Evolutionary conservation across 495 filamentous ascomycete genomes (phyloP), one percentile per base, ranked within the genome.

Genomic region (Trichocladium uniseriatum): DNA sequence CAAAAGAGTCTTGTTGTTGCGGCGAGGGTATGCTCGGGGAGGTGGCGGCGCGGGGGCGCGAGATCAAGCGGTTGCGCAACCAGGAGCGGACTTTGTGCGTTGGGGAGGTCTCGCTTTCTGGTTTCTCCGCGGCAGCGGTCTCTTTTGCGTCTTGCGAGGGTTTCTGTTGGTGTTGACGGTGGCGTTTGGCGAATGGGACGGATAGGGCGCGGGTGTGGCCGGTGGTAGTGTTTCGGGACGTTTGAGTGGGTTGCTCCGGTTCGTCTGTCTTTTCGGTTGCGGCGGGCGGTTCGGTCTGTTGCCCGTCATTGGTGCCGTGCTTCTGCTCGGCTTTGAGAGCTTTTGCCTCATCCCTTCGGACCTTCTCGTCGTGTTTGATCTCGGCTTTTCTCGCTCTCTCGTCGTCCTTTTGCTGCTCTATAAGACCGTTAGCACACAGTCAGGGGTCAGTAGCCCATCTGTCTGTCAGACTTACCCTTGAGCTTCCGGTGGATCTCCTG

Each of bases 21-120:
- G 24, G 24, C 24, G 24, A 8, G 4, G n/a, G n/a, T n/a, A 51
- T 52, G 48, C 61, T 40, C n/a, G 56, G 47, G 0, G 60, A 49
- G 38, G 62, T 61, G 6, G 62, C 63, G 4, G 55, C 1, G 55
- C 49, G 6, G 75, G 70, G 36, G 8, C 36, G n/a, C 27, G 5
- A 29, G 0, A 70, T 66, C 35, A 83, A 68, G 42, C 71, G 75
- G 7, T 63, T 72, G 55, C 78, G 80, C 37, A 86, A 63, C 81
- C 81, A 86, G 38, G 70, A 69, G 45, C 75, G 82, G 32, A 84
- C 67, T 49, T 75, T 66, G 27, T 54, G 52, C 3, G 60, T 60
- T 22, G 70, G 67, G 0, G 59, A 61, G 2, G 57, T 58, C 0
- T 35, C 13, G 15, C 41, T 55, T 32, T 47, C 16, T 5, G 43